These are phyloP conservation scores for Debaryomyces coudertii DNA, from an alignment of 1,139 yeast species.

Conservation along the genomic window DNA sequence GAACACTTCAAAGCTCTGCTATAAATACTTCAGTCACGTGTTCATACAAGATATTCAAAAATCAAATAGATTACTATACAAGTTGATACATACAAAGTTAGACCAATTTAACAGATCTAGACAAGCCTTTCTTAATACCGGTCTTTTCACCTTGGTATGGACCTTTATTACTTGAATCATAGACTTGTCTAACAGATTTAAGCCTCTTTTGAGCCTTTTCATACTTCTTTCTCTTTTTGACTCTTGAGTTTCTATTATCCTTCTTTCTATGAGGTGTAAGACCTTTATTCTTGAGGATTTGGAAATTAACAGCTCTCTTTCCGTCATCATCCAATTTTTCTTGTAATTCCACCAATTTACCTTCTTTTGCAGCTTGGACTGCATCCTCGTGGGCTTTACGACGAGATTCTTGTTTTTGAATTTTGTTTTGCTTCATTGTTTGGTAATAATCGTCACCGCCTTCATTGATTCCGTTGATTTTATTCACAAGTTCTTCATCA, in stretches of 20 bases:
- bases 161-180: constrained; percentile 68
- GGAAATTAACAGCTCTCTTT: constrained; percentile 93
- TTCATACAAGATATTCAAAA: neutral
- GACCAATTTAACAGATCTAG: constrained; percentile 80
- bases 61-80: constrained; percentile 1
- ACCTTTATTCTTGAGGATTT: constrained; percentile 93
- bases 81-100: constrained; percentile 16
- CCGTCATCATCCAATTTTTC: constrained; percentile 75
- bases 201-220: constrained; percentile 94
- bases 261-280: constrained; percentile 90
- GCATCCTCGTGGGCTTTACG: constrained; percentile 72
- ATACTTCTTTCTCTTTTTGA: constrained; percentile 96
- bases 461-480: constrained; percentile 32
- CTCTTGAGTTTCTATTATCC: constrained; percentile 93
- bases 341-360: constrained; percentile 71
- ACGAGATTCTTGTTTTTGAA: constrained; percentile 54
- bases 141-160: constrained; percentile 94
- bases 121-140: constrained; percentile 92
- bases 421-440: constrained; percentile 51
- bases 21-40: constrained; percentile 5
- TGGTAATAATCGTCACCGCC: constrained; percentile 53
- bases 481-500: constrained; percentile 46
- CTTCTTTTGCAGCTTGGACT: constrained; percentile 80
- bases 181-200: constrained; percentile 86
- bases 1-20: neutral